phyloP scores from a whole-genome alignment of 108 stramenopile species.

The Fragilaria radians region DNA sequence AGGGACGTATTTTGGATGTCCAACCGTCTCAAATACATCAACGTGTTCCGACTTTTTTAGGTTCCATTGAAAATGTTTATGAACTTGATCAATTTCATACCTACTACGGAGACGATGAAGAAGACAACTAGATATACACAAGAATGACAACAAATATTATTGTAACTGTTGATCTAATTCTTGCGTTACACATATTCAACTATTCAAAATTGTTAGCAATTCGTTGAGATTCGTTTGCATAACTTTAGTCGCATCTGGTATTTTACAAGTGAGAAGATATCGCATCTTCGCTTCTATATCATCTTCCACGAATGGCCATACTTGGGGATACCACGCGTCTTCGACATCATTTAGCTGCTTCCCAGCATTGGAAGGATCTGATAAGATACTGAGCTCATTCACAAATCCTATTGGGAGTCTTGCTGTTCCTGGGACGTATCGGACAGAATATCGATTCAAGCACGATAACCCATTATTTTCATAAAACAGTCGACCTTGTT shows the following conservation, averaged over 20 bases:
- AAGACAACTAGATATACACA: no score
- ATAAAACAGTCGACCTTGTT: slow-evolving; percentile 14
- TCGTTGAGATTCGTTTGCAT: neutral
- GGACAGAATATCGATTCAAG: slow-evolving; percentile 38
- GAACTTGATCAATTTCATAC: slow-evolving; percentile 84
- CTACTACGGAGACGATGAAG: slow-evolving; percentile 53
- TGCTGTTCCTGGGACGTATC: slow-evolving; percentile 44
- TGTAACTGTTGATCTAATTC: no score
- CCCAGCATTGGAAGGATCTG: slow-evolving; percentile 30
- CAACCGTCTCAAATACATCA: slow-evolving; percentile 86
- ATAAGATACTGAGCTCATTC: slow-evolving; percentile 28
- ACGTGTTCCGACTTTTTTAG: slow-evolving; percentile 79
- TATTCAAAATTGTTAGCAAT: neutral
- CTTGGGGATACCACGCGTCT: slow-evolving; percentile 43
- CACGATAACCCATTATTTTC: neutral
- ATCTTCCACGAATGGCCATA: slow-evolving; percentile 28
- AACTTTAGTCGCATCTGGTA: neutral
- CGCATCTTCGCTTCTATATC: neutral
- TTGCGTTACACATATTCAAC: no score
- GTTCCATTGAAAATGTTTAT: slow-evolving; percentile 80
- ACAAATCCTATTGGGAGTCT: slow-evolving; percentile 30
- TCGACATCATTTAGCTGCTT: slow-evolving; percentile 27
- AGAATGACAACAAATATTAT: no score
- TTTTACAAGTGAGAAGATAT: neutral
- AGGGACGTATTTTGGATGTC: slow-evolving; percentile 76